These are phyloP conservation scores for Pseudozyma sp. DNA, from an alignment of 1,284 basidiomycete genomes.

Conservation along the genomic window DNA sequence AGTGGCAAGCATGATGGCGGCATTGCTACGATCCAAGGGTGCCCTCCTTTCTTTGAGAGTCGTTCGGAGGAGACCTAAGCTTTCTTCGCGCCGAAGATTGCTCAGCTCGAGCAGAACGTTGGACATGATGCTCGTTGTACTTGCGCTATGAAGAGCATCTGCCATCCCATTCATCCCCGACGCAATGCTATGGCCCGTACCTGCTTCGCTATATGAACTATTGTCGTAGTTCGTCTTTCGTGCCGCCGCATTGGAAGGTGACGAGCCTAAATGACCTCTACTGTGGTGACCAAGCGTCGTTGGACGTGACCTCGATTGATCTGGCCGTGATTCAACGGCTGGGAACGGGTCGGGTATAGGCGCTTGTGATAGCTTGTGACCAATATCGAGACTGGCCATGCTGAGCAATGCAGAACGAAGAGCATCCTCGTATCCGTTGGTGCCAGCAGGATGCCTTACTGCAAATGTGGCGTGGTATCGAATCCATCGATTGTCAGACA, in stretches of 20 bases:
- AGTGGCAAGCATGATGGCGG: slow-evolving; percentile 46
- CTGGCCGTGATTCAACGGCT: slow-evolving; percentile 3
- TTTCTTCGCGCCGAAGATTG: slow-evolving; percentile 40
- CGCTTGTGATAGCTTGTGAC: slow-evolving; percentile 40
- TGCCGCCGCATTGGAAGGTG: slow-evolving; percentile 3
- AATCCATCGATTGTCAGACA: slow-evolving; percentile 45
- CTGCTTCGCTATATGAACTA: not conserved
- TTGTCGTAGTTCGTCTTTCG: not conserved
- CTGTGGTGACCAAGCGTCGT: slow-evolving; percentile 1
- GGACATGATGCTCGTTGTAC: slow-evolving; percentile 30
- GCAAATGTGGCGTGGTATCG: slow-evolving; percentile 42
- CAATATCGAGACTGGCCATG: slow-evolving; percentile 46
- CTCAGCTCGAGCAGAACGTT: slow-evolving; percentile 43
- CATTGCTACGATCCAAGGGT: slow-evolving; percentile 31
- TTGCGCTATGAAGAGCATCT: slow-evolving; percentile 6
- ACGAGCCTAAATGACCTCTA: not conserved
- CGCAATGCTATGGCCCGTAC: not conserved
- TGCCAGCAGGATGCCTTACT: slow-evolving; percentile 30
- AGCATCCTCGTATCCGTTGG: slow-evolving; percentile 43
- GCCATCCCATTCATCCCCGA: slow-evolving; percentile 4
- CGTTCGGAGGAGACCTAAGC: slow-evolving; percentile 30
- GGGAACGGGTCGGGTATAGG: slow-evolving; percentile 37
- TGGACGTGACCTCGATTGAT: slow-evolving; percentile 10
- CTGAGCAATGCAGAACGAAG: slow-evolving; percentile 41
- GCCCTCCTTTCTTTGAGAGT: slow-evolving; percentile 37